A percentile compares a stretch with the other conserved stretches of the same genome.
phyloP scores from a whole-genome alignment of 495 filamentous ascomycete genomes.

The Tuber aestivum region DNA sequence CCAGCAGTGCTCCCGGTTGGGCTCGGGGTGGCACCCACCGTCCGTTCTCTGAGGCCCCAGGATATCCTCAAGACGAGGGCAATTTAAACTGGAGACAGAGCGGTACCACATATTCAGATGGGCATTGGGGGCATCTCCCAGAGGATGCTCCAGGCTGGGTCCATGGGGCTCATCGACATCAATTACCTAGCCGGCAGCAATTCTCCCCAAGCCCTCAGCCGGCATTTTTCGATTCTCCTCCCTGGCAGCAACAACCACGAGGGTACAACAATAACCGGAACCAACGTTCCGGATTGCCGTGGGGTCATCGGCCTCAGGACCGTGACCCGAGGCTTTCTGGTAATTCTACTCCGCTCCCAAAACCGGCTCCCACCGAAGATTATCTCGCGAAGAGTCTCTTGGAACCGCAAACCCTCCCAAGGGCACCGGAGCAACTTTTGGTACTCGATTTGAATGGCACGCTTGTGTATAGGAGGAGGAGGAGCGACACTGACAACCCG shows the following conservation, averaged over 20 bases:
- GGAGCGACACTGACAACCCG: conserved; percentile 16
- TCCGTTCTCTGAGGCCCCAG: not conserved
- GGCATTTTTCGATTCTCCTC: not conserved
- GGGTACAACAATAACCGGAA: not conserved
- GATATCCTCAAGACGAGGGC: not conserved
- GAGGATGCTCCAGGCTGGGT: not conserved
- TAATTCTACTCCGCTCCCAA: not conserved
- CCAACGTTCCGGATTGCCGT: not conserved
- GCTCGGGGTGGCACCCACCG: not conserved
- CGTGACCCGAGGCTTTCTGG: not conserved
- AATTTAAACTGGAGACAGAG: not conserved
- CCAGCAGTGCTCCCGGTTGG: not conserved
- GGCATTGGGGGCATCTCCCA: not conserved
- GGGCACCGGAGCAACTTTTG: conserved; percentile 56
- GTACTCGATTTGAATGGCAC: conserved; percentile 94
- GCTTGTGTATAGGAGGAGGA: conserved; percentile 60
- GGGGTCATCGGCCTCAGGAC: not conserved
- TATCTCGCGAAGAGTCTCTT: conserved; percentile 45
- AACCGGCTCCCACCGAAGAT: conserved; percentile 44
- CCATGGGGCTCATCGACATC: not conserved
- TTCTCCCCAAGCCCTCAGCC: not conserved
- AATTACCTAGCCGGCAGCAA: not conserved
- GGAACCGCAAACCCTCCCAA: conserved; percentile 25
- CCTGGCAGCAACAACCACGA: not conserved
- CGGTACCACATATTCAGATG: not conserved